These are phyloP conservation scores for Microthyrium microscopicum DNA, from an alignment of 2,329 filamentous ascomycete genomes.

Conservation along the genomic window DNA sequence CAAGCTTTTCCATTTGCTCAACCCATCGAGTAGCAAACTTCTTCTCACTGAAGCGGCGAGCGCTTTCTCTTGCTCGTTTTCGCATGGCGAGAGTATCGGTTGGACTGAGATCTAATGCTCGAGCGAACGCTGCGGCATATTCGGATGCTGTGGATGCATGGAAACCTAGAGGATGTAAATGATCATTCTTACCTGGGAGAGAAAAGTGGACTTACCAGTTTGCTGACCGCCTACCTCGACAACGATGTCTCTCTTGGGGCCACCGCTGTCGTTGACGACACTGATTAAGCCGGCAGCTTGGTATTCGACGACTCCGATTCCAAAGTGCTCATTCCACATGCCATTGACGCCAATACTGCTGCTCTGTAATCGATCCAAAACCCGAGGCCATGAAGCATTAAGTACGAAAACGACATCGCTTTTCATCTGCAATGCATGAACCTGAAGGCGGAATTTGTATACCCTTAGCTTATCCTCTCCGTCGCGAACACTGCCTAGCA, in stretches of 20 bases:
- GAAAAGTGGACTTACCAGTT: slow-evolving; percentile 42
- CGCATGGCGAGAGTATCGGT: slow-evolving; percentile 58
- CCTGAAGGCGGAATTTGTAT: slow-evolving; percentile 72
- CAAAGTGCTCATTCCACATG: slow-evolving; percentile 99
- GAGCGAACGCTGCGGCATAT: slow-evolving; percentile 65
- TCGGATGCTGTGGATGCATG: slow-evolving; percentile 63
- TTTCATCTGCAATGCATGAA: slow-evolving; percentile 71
- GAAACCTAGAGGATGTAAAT: slow-evolving; percentile 42
- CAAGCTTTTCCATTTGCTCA: slow-evolving; percentile 53
- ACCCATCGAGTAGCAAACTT: slow-evolving; percentile 73
- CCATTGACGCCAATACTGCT: slow-evolving; percentile 82
- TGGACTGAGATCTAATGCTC: slow-evolving; percentile 50
- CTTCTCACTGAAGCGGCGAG: slow-evolving; percentile 72
- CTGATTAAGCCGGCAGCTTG: slow-evolving; percentile 86
- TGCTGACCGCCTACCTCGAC: slow-evolving; percentile 59
- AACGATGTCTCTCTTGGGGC: slow-evolving; percentile 87
- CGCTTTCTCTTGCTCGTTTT: slow-evolving; percentile 56
- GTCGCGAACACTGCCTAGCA: slow-evolving; percentile 86
- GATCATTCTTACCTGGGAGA: background rate
- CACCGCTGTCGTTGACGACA: slow-evolving; percentile 85
- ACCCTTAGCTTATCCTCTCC: slow-evolving; percentile 65
- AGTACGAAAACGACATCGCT: slow-evolving; percentile 75
- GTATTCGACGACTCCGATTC: slow-evolving; percentile 95
- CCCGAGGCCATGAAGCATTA: slow-evolving; percentile 76
- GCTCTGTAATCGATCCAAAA: slow-evolving; percentile 60